Conservation (phyloP, 129 eudicot species). For the Centella asiatica region DNA sequence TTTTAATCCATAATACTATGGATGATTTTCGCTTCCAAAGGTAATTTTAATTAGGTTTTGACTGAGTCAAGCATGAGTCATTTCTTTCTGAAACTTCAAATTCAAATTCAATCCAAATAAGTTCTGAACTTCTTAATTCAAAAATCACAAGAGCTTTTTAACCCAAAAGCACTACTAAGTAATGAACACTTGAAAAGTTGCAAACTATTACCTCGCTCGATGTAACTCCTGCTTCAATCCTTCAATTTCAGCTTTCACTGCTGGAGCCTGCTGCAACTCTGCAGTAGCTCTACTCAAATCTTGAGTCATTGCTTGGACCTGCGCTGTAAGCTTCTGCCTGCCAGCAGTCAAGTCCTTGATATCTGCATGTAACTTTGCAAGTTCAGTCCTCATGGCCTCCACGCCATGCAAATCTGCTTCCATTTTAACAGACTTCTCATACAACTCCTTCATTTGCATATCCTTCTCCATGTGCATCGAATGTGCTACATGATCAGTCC, state of each 20-base stretch:
- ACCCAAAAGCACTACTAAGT: not conserved
- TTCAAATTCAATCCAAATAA: not conserved
- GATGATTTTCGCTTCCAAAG: no score
- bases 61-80: not conserved
- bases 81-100: no score
- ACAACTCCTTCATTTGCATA: constrained; percentile 74
- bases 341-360: constrained; percentile 60
- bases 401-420: constrained; percentile 69
- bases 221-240: constrained; percentile 67
- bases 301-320: constrained; percentile 71
- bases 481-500: constrained; percentile 55
- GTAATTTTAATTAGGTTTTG: not conserved
- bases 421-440: constrained; percentile 76
- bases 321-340: constrained; percentile 68
- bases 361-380: constrained; percentile 59
- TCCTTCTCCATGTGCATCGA: constrained; percentile 63
- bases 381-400: constrained; percentile 77
- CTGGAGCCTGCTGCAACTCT: constrained; percentile 75
- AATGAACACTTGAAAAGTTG: not conserved
- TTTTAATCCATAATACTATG: no score
- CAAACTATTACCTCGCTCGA: constrained; percentile 48
- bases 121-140: not conserved
- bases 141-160: not conserved
- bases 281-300: constrained; percentile 65
- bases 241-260: constrained; percentile 68